phyloP scores from a whole-genome alignment of 805 yeast genomes.

The Ogataea thermomethanolica region DNA sequence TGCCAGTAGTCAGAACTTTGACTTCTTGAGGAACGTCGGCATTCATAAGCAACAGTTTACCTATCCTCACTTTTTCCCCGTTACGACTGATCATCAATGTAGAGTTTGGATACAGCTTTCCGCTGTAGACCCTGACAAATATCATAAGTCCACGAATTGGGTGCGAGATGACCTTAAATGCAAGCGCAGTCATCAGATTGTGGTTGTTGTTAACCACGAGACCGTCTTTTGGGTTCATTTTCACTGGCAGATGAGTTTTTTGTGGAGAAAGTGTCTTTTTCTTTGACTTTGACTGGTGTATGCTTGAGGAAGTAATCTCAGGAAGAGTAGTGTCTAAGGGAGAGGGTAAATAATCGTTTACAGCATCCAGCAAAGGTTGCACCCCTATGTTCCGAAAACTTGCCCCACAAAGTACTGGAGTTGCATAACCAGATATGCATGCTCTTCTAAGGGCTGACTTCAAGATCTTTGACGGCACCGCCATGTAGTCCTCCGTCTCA shows the following conservation, averaged over 20 bases:
- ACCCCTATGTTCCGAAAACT: conserved; percentile 92
- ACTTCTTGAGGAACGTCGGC: conserved; percentile 84
- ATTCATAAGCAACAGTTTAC: conserved; percentile 76
- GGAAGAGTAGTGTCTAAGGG: conserved; percentile 67
- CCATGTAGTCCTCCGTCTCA: conserved; percentile 69
- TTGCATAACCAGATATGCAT: conserved; percentile 53
- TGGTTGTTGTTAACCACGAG: conserved; percentile 52
- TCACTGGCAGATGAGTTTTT: conserved; percentile 30
- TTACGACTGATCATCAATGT: conserved; percentile 66
- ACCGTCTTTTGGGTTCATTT: conserved; percentile 42
- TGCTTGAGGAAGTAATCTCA: conserved; percentile 35
- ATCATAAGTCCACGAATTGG: conserved; percentile 79
- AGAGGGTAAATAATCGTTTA: conserved; percentile 73
- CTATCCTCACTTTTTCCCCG: conserved; percentile 60
- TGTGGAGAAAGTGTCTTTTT: conserved; percentile 13
- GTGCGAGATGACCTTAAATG: conserved; percentile 89
- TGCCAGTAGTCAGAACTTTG: conserved; percentile 60
- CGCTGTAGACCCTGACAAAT: conserved; percentile 85
- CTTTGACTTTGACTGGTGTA: conserved; percentile 19
- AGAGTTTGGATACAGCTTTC: conserved; percentile 60
- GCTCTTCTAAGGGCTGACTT: conserved; percentile 58
- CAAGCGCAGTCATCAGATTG: conserved; percentile 71
- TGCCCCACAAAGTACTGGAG: conserved; percentile 90
- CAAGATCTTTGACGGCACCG: conserved; percentile 54
- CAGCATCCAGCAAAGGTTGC: conserved; percentile 87